Percentiles rank a stretch among this genome's conserved stretches.
These are phyloP conservation scores for Hanseniaspora hatyaiensis DNA, from an alignment of 805 yeast genomes.

Conservation along the genomic window DNA sequence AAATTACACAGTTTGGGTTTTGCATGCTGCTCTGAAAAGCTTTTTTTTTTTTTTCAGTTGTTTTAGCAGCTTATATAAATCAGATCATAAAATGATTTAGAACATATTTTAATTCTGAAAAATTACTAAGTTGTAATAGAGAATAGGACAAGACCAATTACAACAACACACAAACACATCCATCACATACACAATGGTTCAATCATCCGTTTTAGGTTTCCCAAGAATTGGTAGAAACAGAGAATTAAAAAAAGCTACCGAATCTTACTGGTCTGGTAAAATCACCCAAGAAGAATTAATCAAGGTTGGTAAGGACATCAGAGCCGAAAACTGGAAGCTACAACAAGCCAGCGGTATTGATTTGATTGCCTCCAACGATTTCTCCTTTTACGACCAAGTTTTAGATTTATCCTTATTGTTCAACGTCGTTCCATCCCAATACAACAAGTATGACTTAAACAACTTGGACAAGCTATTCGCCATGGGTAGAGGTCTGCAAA, in stretches of 20 bases:
- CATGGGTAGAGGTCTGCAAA: constrained; percentile 99
- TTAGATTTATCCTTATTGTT: constrained; percentile 82
- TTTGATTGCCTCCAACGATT: constrained; percentile 92
- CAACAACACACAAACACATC: neutral
- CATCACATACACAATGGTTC: constrained; percentile 53
- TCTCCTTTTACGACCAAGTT: constrained; percentile 96
- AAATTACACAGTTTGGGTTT: no score
- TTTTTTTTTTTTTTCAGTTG: no score
- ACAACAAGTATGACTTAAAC: constrained; percentile 79
- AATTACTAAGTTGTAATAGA: neutral
- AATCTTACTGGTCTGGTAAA: constrained; percentile 97
- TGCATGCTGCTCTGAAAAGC: no score
- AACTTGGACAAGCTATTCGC: constrained; percentile 90
- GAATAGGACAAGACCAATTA: neutral
- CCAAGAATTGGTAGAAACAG: constrained; percentile 99
- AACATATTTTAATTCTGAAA: neutral
- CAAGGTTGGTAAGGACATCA: constrained; percentile 87
- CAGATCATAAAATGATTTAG: no score
- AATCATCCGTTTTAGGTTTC: constrained; percentile 96
- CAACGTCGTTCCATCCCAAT: constrained; percentile 95
- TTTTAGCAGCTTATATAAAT: no score
- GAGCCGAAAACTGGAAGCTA: constrained; percentile 94
- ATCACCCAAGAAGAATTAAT: constrained; percentile 73
- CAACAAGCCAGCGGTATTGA: constrained; percentile 97
- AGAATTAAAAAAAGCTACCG: constrained; percentile 97